Evolutionary conservation across 257 asterid genomes (phyloP), one percentile per base, ranked within the genome.

Genomic region (Ophiorrhiza pumila): DNA sequence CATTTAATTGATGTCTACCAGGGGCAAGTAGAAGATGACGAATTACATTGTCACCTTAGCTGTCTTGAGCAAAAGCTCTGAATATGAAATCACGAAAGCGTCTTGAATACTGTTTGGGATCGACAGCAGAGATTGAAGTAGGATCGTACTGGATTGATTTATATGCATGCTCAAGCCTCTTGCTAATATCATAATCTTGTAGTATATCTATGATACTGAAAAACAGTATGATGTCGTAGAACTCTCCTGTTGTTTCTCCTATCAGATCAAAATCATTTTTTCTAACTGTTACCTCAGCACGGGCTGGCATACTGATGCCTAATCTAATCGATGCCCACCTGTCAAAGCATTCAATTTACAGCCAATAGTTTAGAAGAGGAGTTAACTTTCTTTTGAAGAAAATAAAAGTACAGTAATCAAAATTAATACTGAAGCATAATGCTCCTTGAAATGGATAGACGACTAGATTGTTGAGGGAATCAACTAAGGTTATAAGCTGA

Each of bases 81-180:
- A 80, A 86, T 78, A 93, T 61, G 87, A 91, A 93, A 65, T 91
- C 93, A 31, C 90, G 90, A 47, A 91, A 93, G 52, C 98, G 92
- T 74, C 73, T 89, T 34, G 97, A 87, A 71, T 93, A 93, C 67
- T 87, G 97, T 64, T 81, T 83, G 64, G 98, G 98, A 69, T 93
- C 98, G 39, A 93, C 97, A 5, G 97, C 94, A 1, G 98, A 93
- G 66, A 91, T 93, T 65, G 96, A 91, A n/a, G 92, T 83, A n/a
- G 97, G 83, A 66, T 93, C 98, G 27, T 84, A 85, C 32, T 93
- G 97, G 74, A 93, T 83, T 11, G 98, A 85, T 80, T 93, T 93
- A 87, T 91, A 91, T 11, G 97, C 97, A 72, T 93, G 98, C 75
- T 93, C 98, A 6, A 93, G 94, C 88, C 88, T 93, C 90, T 93